phyloP scores from a whole-genome alignment of 139 green algal genomes.

The Spirogloea muscicola region DNA sequence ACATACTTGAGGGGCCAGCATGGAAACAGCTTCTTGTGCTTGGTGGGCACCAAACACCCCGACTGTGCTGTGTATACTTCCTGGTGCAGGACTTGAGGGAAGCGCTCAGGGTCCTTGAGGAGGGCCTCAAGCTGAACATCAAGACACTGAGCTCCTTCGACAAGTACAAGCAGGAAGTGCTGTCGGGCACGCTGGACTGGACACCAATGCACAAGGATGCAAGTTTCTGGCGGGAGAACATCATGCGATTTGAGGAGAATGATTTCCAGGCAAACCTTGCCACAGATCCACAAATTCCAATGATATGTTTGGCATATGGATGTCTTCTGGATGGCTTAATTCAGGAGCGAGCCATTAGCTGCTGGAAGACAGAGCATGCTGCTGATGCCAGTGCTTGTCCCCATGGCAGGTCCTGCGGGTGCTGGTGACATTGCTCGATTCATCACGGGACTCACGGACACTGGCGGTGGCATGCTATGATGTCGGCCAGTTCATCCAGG shows the following conservation, averaged over 20 bases:
- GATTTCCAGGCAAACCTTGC: slow-evolving; percentile 83
- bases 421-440: slow-evolving; percentile 86
- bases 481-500: slow-evolving; percentile 80
- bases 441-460: slow-evolving; percentile 65
- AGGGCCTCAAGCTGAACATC: slow-evolving; percentile 68
- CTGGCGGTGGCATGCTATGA: slow-evolving; percentile 88
- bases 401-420: slow-evolving; percentile 78
- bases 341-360: too few species aligned
- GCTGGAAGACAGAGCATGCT: too few species aligned
- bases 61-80: neutral
- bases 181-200: slow-evolving; percentile 79
- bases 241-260: slow-evolving; percentile 81
- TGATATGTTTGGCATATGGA: too few species aligned
- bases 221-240: slow-evolving; percentile 76
- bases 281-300: too few species aligned
- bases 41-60: neutral
- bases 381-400: too few species aligned
- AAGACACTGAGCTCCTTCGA: slow-evolving; percentile 77
- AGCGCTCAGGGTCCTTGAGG: slow-evolving; percentile 73
- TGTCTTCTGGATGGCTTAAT: too few species aligned
- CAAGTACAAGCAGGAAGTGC: slow-evolving; percentile 68
- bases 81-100: slow-evolving; percentile 69
- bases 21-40: neutral
- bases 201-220: slow-evolving; percentile 74
- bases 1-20: neutral